phyloP scores from a whole-genome alignment of 257 asterid genomes.

The Penstemon barbatus region DNA sequence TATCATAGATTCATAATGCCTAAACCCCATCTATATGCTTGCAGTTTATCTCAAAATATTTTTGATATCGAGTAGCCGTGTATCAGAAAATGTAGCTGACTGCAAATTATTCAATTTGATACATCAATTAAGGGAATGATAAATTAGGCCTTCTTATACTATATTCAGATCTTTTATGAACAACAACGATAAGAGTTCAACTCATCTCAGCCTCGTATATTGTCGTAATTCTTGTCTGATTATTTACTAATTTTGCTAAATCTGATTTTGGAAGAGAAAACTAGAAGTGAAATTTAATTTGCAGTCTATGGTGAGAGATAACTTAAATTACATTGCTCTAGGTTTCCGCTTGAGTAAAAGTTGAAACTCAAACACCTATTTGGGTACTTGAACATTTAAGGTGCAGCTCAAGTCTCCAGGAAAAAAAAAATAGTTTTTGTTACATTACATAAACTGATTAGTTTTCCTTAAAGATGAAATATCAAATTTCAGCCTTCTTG shows the following conservation, averaged over 20 bases:
- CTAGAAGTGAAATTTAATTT: neutral
- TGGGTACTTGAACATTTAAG: slow-evolving; percentile 5
- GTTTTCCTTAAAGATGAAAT: neutral
- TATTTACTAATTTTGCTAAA: no score
- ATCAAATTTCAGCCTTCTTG: neutral
- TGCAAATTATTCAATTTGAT: neutral
- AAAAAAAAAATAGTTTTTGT: neutral
- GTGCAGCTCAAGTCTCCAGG: neutral
- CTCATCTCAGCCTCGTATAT: neutral
- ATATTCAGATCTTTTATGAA: neutral
- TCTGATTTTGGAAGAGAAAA: neutral
- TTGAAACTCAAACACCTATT: neutral
- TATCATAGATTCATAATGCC: neutral
- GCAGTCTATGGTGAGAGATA: neutral
- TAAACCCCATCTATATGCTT: neutral
- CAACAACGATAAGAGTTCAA: neutral
- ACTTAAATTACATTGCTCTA: neutral
- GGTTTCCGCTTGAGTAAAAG: no score
- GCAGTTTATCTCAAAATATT: neutral
- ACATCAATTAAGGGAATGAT: neutral
- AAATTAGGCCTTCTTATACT: neutral
- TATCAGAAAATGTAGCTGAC: neutral
- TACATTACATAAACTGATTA: neutral
- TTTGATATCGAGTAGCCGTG: neutral
- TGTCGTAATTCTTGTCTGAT: no score